Percentiles rank a stretch among this genome's conserved stretches.
Evolutionary conservation across 2,329 filamentous ascomycete genomes (phyloP).

Genomic region (Magnaporthiopsis incrustans): DNA sequence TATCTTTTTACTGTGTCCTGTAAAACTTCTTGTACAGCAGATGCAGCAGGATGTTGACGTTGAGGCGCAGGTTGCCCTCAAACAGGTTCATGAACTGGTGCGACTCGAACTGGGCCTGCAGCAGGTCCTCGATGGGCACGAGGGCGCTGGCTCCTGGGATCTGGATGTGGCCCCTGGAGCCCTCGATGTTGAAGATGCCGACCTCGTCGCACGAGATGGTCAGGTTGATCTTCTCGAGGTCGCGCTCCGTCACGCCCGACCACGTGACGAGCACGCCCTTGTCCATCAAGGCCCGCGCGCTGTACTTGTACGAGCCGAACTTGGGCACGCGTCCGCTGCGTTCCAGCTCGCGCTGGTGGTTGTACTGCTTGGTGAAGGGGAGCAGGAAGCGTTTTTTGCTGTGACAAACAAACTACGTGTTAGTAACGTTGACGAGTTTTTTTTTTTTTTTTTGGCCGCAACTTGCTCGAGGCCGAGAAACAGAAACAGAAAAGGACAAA

Average conservation of each 20-base stretch:
- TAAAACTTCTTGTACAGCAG: slow-evolving; percentile 99
- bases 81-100: slow-evolving; percentile 95
- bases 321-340: slow-evolving; percentile 88
- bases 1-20: slow-evolving; percentile 45
- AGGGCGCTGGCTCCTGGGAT: slow-evolving; percentile 87
- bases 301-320: slow-evolving; percentile 97
- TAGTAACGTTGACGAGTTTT: not conserved
- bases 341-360: slow-evolving; percentile 93
- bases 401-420: slow-evolving; percentile 11
- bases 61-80: slow-evolving; percentile 74
- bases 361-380: slow-evolving; percentile 97
- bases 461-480: too few relatives aligned
- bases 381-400: slow-evolving; percentile 88
- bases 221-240: slow-evolving; percentile 88
- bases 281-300: slow-evolving; percentile 76
- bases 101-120: slow-evolving; percentile 96
- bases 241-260: slow-evolving; percentile 71
- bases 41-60: slow-evolving; percentile 95
- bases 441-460: too few relatives aligned
- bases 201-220: slow-evolving; percentile 93
- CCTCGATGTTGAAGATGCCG: slow-evolving; percentile 88
- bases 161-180: slow-evolving; percentile 85
- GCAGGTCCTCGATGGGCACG: slow-evolving; percentile 82
- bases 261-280: slow-evolving; percentile 94
- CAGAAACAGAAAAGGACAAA: too few relatives aligned